Base-by-base conservation (phyloP, 306 rosid genomes). In the Trichosanthes cucumerina region DNA sequence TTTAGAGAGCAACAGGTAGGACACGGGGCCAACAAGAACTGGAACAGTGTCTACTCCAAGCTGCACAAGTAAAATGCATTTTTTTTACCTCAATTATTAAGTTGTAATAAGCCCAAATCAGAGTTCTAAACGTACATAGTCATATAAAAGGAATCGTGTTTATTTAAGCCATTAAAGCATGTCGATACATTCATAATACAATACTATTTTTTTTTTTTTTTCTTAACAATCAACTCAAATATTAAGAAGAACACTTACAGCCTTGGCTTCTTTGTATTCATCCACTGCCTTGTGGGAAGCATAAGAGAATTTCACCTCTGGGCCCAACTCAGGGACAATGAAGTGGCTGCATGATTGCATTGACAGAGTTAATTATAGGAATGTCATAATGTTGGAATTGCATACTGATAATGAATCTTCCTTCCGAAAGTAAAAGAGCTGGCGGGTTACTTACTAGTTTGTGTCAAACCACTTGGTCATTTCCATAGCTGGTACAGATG, bases 391-490 rank as follows among this genome's bases (percentile, higher is more conserved):
- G 68, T 43, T 47, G 73, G 38, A 52, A 62, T 72, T 31, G 81
- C 52, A 80, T 71, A 18, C 24, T 41, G n/a, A 24, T 78, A 52
- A 80, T 63, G 52, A 52, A 76, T 10, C 33, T 46, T 9, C 11
- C 74, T 8, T 16, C n/a, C 6, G 34, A 49, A 2, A 11, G 75
- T 69, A 5, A 9, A 69, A 39, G 53, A 24, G 36, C 52, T 21
- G 68, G 21, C 52, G 74, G 74, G 44, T 50, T 26, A 90, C 97
- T 84, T 82, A 89, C 87, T 85, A 85, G 85, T 92, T 92, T 81
- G 97, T 92, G 86, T 90, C 96, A 77, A 92, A 89, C 96, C 96
- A 92, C 89, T 92, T 90, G 83, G 96, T 90, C 96, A 90, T 92
- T 87, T 90, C 96, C 93, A 90, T 92, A 56, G 96, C 91, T 18